phyloP scores from a whole-genome alignment of 2,329 filamentous ascomycete genomes.

The Harringtonia aguacate region DNA sequence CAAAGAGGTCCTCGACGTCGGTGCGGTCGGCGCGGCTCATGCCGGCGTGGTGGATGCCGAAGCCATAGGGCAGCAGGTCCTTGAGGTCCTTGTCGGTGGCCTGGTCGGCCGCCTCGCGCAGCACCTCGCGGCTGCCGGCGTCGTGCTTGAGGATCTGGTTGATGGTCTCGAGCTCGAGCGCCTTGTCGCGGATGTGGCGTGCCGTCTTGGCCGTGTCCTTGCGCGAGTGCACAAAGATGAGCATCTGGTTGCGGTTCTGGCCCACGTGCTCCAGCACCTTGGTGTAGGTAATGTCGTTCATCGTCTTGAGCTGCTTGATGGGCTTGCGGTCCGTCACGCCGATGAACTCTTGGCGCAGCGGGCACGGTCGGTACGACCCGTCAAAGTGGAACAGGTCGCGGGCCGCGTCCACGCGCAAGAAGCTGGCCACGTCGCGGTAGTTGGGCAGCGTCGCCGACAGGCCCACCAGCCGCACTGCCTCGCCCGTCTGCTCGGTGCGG shows the following conservation, averaged over 20 bases:
- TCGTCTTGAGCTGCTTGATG: constrained; percentile 97
- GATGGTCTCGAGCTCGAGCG: constrained; percentile 93
- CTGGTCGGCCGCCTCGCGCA: constrained; percentile 73
- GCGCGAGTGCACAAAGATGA: constrained; percentile 96
- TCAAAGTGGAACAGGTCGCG: constrained; percentile 96
- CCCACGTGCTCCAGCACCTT: constrained; percentile 97
- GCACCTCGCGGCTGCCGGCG: constrained; percentile 78
- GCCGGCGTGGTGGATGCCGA: constrained; percentile 96
- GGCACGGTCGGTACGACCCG: constrained; percentile 85
- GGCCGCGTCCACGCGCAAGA: constrained; percentile 75
- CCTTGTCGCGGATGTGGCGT: constrained; percentile 91
- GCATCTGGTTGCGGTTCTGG: constrained; percentile 88
- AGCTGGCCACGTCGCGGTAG: constrained; percentile 91
- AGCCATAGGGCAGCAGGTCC: constrained; percentile 88
- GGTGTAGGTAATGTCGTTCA: constrained; percentile 98
- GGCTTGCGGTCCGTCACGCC: constrained; percentile 96
- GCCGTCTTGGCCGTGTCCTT: constrained; percentile 98
- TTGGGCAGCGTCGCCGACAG: constrained; percentile 93
- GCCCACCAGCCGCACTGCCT: constrained; percentile 83
- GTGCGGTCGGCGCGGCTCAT: constrained; percentile 94
- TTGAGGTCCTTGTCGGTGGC: constrained; percentile 84
- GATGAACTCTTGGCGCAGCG: constrained; percentile 91
- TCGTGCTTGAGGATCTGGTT: constrained; percentile 90
- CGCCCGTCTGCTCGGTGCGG: constrained; percentile 85
- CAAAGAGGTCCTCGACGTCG: constrained; percentile 89